These are phyloP conservation scores for Clitopilus passeckerianus DNA, from an alignment of 768 basidiomycete genomes.

Conservation along the genomic window DNA sequence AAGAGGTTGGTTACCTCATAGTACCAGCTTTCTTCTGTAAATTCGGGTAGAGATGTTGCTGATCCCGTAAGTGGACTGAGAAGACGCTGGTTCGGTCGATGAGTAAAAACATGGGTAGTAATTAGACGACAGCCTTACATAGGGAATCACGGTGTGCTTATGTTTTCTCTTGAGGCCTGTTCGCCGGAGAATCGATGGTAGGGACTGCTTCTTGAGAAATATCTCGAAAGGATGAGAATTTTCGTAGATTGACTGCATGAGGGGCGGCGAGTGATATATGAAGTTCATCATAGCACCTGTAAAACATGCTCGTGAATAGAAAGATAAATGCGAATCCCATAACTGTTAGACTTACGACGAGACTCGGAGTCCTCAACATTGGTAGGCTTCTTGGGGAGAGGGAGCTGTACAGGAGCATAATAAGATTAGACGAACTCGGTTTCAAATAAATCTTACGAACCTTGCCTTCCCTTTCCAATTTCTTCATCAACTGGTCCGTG, in stretches of 20 bases:
- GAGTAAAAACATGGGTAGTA: not conserved
- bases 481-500: not conserved
- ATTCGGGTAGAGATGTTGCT: slow-evolving; percentile 24
- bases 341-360: not conserved
- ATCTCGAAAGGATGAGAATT: slow-evolving; percentile 28
- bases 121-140: slow-evolving; percentile 19
- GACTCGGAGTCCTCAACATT: not conserved
- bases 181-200: slow-evolving; percentile 14
- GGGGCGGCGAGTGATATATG: slow-evolving; percentile 1
- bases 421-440: slow-evolving; percentile 1
- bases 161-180: slow-evolving; percentile 17
- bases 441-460: not conserved
- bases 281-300: not conserved
- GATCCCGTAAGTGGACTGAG: slow-evolving; percentile 18
- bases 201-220: slow-evolving; percentile 24
- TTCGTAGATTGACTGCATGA: slow-evolving; percentile 23
- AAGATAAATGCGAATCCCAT: not conserved
- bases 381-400: not conserved
- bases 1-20: slow-evolving; percentile 13
- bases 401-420: not conserved
- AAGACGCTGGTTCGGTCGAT: slow-evolving; percentile 22
- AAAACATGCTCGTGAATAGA: not conserved
- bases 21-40: slow-evolving; percentile 27
- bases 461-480: slow-evolving; percentile 8
- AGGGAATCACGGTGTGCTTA: slow-evolving; percentile 30